phyloP scores from a whole-genome alignment of 768 basidiomycete genomes.

The Psilocybe cyanescens region DNA sequence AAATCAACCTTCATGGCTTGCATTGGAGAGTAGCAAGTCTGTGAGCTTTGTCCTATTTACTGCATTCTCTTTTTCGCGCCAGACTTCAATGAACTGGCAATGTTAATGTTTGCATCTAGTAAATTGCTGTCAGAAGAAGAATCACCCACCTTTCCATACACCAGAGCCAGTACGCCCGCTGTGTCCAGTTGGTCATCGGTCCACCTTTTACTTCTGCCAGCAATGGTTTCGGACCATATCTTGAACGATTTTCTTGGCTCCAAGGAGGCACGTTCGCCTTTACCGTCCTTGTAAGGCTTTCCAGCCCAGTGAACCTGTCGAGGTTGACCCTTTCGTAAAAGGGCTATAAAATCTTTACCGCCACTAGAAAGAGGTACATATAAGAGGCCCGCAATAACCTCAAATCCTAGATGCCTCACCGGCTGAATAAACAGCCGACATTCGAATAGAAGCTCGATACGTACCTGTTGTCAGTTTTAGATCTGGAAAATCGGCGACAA shows the following conservation, averaged over 20 bases:
- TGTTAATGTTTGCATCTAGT: not conserved
- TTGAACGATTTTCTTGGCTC: slow-evolving; percentile 85
- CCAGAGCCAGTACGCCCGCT: slow-evolving; percentile 75
- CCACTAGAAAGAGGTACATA: slow-evolving; percentile 74
- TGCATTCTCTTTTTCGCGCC: slow-evolving; percentile 81
- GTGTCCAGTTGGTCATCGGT: slow-evolving; percentile 85
- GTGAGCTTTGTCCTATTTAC: slow-evolving; percentile 74
- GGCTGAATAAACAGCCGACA: slow-evolving; percentile 2
- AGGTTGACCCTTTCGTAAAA: slow-evolving; percentile 76
- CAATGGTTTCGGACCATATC: slow-evolving; percentile 76
- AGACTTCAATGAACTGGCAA: slow-evolving; percentile 78
- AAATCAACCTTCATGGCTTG: slow-evolving; percentile 74
- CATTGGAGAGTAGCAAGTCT: slow-evolving; percentile 76
- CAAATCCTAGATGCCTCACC: slow-evolving; percentile 40
- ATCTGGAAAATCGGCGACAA: slow-evolving; percentile 74
- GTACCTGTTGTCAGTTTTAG: slow-evolving; percentile 56
- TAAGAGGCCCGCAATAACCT: slow-evolving; percentile 73
- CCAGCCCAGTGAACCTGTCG: slow-evolving; percentile 82
- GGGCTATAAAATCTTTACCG: slow-evolving; percentile 82
- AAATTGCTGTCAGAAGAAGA: not conserved
- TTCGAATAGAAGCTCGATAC: slow-evolving; percentile 3
- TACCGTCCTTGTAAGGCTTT: slow-evolving; percentile 56
- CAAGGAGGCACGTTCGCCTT: slow-evolving; percentile 39
- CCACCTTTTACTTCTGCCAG: slow-evolving; percentile 72
- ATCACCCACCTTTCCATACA: slow-evolving; percentile 68